Evolutionary conservation across 768 basidiomycete genomes (phyloP), one percentile per base, ranked within the genome.

Genomic region (Lactarius indigo): DNA sequence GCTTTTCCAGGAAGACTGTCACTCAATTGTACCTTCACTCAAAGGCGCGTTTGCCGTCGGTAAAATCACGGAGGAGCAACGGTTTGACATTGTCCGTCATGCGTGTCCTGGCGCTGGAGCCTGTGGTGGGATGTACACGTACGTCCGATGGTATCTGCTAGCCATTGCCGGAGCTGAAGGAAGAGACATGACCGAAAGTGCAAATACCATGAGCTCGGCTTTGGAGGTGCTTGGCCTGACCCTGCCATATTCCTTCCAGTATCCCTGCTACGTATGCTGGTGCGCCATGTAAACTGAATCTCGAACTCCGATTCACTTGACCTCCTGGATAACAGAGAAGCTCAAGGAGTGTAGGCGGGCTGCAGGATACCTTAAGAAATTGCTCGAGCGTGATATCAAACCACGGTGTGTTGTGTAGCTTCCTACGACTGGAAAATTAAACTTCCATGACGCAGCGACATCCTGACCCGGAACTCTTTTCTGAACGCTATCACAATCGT

Each of bases 71-170:
- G 91, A 93, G 52, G 90, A 91, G 71, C 84, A 95, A 73, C 83
- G 89, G 33, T 85, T 92, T 70, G 93, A 96, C 70, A 91, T 94
- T 57, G 87, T 95, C 44, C 85, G 88, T 42, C 86, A 94, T 77
- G 87, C 92, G 37, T 95, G 93, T 73, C 92, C 93, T 18, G 90
- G 91, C 12, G 78, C 91, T 18, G 93, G 93, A 59, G 90, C 88
- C 28, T 94, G 92, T 70, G 92, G 92, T 33, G 92, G 91, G 17
- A 94, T 94, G 92, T 94, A 87, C 74, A 93, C 92, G 85, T 85
- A 73, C 60, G 83, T 79, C 55, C 26, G 23, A 23, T 39, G 17
- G 23, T 26, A 31, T 15, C 17, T 31, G 31, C n/a, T 2, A 10
- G 7, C 30, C 35, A n/a, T 17, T 9, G 0, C n/a, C 55, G n/a